phyloP scores from a whole-genome alignment of 495 filamentous ascomycete genomes.

The Cryomyces minteri region DNA sequence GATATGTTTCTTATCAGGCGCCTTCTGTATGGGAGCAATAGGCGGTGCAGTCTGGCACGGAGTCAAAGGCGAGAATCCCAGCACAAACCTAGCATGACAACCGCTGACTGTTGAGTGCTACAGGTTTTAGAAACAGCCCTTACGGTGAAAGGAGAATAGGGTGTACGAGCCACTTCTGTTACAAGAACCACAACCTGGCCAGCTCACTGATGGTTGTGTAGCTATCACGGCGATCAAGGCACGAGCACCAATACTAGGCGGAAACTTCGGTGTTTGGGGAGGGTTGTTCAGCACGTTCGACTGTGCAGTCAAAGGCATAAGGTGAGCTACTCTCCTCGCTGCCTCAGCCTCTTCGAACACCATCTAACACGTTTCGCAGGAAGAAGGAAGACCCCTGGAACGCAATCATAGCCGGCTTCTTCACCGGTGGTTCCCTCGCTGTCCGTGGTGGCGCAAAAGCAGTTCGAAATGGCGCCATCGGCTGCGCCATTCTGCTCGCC shows the following conservation, averaged over 20 bases:
- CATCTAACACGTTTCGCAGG: not conserved
- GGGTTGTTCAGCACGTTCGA: constrained; percentile 88
- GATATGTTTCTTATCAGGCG: constrained; percentile 28
- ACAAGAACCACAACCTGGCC: too few relatives aligned
- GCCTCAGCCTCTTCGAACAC: not conserved
- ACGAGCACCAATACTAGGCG: constrained; percentile 83
- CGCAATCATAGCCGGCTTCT: constrained; percentile 89
- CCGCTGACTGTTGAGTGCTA: not conserved
- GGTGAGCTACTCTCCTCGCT: constrained; percentile 13
- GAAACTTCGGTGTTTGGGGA: constrained; percentile 88
- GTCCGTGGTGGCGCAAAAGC: constrained; percentile 78
- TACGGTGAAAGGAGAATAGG: constrained; percentile 93
- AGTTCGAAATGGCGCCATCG: constrained; percentile 83
- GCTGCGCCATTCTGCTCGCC: constrained; percentile 79
- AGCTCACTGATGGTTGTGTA: not conserved
- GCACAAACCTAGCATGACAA: not conserved
- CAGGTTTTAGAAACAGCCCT: constrained; percentile 57
- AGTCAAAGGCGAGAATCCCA: constrained; percentile 48
- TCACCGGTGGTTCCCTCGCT: constrained; percentile 84
- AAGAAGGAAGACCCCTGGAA: constrained; percentile 93
- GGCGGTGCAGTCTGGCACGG: constrained; percentile 92
- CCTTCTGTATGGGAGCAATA: constrained; percentile 92
- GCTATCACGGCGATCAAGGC: constrained; percentile 92
- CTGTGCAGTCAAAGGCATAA: constrained; percentile 88
- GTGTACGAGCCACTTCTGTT: constrained; percentile 16